These are phyloP conservation scores for Mycothermus thermophilus DNA, from an alignment of 495 filamentous ascomycete genomes.

Conservation along the genomic window DNA sequence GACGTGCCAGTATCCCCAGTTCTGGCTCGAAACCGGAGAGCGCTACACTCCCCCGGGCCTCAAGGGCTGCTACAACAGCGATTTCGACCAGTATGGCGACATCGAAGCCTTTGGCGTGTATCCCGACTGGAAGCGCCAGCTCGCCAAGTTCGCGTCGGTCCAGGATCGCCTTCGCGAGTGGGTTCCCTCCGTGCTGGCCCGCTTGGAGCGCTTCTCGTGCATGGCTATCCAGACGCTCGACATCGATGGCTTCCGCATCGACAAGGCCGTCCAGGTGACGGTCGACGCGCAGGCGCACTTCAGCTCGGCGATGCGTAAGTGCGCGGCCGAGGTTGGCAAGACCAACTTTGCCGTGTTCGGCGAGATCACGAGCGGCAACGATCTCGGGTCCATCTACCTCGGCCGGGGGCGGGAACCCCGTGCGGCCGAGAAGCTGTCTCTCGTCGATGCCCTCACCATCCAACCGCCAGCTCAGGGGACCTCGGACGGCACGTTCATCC, in stretches of 20 bases:
- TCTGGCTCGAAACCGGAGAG: slow-evolving; percentile 52
- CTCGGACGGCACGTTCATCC: slow-evolving; percentile 40
- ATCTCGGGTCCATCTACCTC: slow-evolving; percentile 49
- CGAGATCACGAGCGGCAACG: slow-evolving; percentile 52
- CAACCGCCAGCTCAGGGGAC: background rate
- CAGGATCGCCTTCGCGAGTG: slow-evolving; percentile 65
- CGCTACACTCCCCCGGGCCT: slow-evolving; percentile 36
- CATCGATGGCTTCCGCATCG: slow-evolving; percentile 56
- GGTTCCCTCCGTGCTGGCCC: slow-evolving; percentile 44
- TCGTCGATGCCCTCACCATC: slow-evolving; percentile 18
- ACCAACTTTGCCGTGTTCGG: slow-evolving; percentile 52
- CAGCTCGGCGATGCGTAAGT: slow-evolving; percentile 38
- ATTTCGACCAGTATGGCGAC: slow-evolving; percentile 60
- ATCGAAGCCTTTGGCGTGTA: slow-evolving; percentile 55
- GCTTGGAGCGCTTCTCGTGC: slow-evolving; percentile 51
- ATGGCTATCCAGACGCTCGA: slow-evolving; percentile 51
- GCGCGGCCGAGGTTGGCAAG: slow-evolving; percentile 43
- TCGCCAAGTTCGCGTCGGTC: slow-evolving; percentile 61
- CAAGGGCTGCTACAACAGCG: slow-evolving; percentile 51
- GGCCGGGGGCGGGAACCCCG: slow-evolving; percentile 49
- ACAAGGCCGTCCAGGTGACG: slow-evolving; percentile 54
- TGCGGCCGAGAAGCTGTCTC: slow-evolving; percentile 25
- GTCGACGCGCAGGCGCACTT: slow-evolving; percentile 49
- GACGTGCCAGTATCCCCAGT: slow-evolving; percentile 49
- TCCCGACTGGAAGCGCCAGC: slow-evolving; percentile 51